Base-by-base conservation (phyloP, 139 green algal genomes). In the Closterium sp. region DNA sequence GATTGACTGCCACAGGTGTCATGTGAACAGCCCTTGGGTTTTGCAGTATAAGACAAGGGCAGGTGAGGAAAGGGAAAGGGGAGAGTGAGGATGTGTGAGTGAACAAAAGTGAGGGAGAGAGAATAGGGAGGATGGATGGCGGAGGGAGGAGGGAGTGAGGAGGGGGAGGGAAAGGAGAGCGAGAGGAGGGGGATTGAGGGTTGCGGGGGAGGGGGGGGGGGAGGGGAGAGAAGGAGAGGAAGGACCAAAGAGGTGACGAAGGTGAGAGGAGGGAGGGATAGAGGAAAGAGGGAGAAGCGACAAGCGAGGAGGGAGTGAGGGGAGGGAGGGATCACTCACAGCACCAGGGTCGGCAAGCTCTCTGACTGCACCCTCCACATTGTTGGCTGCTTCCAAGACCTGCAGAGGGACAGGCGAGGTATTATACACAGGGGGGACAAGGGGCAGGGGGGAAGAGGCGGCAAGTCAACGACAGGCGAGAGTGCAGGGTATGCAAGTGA, bases 301-400 rank as follows among this genome's bases (percentile, higher is more conserved):
- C n/a, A n/a, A n/a, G n/a, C 5, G 42, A 7, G 42, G 62, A 79
- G 19, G 62, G 2, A 4, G 62, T 11, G 38, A 50, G 38, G 38
- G 13, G 62, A 79, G 62, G 62, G 62, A 79, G 27, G 62, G 62
- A 5, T 79, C 29, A 89, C 90, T 93, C 70, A 93, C 90, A 90
- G 90, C 31, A 31, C 84, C 90, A 89, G 90, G 34, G 30, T 93
- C 90, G 28, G 90, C 34, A 85, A 93, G 85, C 90, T 93, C 90
- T 70, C 30, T 87, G n/a, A 93, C 24, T 19, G 86, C 90, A 1
- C 86, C 86, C 29, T 93, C 70, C 34, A 93, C 28, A 28, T 93
- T 93, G 31, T 93, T 90, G 19, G 90, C 79, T 11, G 90, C 70
- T n/a, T 93, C 85, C 30, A 90, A 24, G 4, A 93, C 31, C 90